phyloP scores from a whole-genome alignment of 345 rosid species.

The Populus deltoides region DNA sequence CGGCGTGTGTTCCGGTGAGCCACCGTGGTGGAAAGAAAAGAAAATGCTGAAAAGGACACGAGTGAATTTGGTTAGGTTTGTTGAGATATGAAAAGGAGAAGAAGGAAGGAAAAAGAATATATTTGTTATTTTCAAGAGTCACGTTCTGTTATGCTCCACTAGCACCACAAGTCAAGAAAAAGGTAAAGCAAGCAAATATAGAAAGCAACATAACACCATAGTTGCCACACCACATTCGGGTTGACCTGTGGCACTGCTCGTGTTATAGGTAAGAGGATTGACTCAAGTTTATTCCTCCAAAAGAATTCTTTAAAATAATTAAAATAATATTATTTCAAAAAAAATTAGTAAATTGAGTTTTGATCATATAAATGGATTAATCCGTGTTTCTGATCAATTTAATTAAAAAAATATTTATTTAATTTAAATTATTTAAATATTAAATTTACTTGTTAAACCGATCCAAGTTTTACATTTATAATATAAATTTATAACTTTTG shows the following conservation, averaged over 20 bases:
- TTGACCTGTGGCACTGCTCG: too few relatives aligned
- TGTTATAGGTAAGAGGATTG: too few relatives aligned
- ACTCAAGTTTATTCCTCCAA: too few relatives aligned
- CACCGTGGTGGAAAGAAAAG: neutral
- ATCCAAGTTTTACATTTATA: accelerated
- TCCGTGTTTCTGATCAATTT: accelerated
- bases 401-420: too few relatives aligned
- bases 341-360: too few relatives aligned
- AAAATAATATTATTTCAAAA: too few relatives aligned
- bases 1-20: neutral
- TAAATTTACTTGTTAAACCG: too few relatives aligned
- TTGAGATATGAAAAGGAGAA: neutral
- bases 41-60: neutral
- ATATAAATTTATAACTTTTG: too few relatives aligned
- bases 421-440: too few relatives aligned
- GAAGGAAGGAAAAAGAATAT: neutral
- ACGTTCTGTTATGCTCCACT: conserved; percentile 7
- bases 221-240: too few relatives aligned
- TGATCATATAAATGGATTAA: too few relatives aligned
- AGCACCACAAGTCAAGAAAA: conserved; percentile 18
- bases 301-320: too few relatives aligned
- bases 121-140: conserved; percentile 5
- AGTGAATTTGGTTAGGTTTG: conserved; percentile 10
- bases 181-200: neutral
- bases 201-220: neutral